Evolutionary conservation across 768 basidiomycete genomes (phyloP), one percentile per base, ranked within the genome.

Genomic region (Russula lepida): DNA sequence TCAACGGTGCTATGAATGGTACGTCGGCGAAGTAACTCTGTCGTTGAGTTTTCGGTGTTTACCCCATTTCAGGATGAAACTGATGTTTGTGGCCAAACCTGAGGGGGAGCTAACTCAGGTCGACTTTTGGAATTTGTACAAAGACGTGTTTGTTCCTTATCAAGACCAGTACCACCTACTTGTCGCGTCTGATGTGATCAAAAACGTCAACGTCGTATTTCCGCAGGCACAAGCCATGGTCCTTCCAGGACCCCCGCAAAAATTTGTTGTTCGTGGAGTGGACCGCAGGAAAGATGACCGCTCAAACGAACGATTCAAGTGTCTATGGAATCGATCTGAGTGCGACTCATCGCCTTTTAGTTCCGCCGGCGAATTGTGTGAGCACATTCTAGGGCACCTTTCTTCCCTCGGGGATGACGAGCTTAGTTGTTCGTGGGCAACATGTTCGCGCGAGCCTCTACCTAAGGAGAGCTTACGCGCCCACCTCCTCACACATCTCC

Each of bases 111-210:
- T 98, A 49, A 93, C 92, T 0, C 97, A 98, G 72, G 92, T 95
- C 35, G 86, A 91, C 58, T 92, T 99, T 69, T 99, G 95, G 95
- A 92, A 84, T 59, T 79, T 94, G 13, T 99, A 99, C 74, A 86
- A 88, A 64, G 88, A 89, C 60, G 83, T 83, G 1, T 97, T 98
- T 68, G 74, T 80, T 1, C 82, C 84, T 1, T 79, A 77, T 68
- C 71, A 78, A 60, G 81, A 83, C 1, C 77, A 77, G 58, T 76
- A 82, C 59, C 81, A 82, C 12, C 74, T 92, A 47, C 81, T 94
- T 3, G 82, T 85, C 2, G 95, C 97, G 0, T 87, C 91, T 1
- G 95, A 99, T 47, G 90, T 97, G 52, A 98, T 99, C 72, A 95
- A 95, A 73, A 90, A 89, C 64, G 90, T 95, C 63, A 91, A 83